Percentiles rank a stretch among this genome's conserved stretches.
Conservation (phyloP, 2,329 filamentous ascomycete genomes). For the Xylariaceae sp. region DNA sequence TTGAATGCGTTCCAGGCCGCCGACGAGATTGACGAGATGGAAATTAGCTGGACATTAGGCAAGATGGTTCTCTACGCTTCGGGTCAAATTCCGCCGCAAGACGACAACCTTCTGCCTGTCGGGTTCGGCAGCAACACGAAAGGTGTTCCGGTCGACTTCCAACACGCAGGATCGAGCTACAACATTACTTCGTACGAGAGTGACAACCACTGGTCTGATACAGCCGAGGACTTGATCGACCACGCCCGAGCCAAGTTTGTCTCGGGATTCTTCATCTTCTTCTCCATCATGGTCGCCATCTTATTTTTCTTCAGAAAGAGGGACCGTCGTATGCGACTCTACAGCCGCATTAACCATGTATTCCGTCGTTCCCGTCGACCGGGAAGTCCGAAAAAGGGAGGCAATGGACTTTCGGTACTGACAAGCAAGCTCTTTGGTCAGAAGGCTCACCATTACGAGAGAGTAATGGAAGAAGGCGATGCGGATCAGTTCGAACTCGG, state of each 20-base stretch:
- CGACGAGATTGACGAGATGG: conserved; percentile 83
- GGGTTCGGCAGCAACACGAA: conserved; percentile 86
- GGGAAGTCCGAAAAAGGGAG: conserved; percentile 43
- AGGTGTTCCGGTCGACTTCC: conserved; percentile 69
- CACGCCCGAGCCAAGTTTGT: conserved; percentile 62
- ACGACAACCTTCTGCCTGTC: conserved; percentile 61
- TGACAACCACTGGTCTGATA: conserved; percentile 50
- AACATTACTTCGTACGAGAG: conserved; percentile 31
- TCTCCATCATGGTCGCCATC: conserved; percentile 65
- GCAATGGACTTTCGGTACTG: conserved; percentile 44
- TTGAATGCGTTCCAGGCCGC: conserved; percentile 86
- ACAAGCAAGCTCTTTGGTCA: conserved; percentile 63
- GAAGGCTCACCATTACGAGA: conserved; percentile 61
- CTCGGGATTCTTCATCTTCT: conserved; percentile 70
- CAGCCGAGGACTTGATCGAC: conserved; percentile 56
- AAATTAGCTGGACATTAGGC: conserved; percentile 95
- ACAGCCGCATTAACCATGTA: conserved; percentile 45
- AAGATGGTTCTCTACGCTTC: conserved; percentile 95
- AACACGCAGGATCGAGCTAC: conserved; percentile 64
- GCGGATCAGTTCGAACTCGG: conserved; percentile 71
- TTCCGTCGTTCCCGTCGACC: conserved; percentile 41
- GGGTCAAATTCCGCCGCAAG: conserved; percentile 70
- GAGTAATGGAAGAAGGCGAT: conserved; percentile 78
- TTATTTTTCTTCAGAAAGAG: conserved; percentile 73
- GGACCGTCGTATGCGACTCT: conserved; percentile 62